Evolutionary conservation across 495 filamentous ascomycete species (phyloP).

Genomic region (Penicillium canescens): DNA sequence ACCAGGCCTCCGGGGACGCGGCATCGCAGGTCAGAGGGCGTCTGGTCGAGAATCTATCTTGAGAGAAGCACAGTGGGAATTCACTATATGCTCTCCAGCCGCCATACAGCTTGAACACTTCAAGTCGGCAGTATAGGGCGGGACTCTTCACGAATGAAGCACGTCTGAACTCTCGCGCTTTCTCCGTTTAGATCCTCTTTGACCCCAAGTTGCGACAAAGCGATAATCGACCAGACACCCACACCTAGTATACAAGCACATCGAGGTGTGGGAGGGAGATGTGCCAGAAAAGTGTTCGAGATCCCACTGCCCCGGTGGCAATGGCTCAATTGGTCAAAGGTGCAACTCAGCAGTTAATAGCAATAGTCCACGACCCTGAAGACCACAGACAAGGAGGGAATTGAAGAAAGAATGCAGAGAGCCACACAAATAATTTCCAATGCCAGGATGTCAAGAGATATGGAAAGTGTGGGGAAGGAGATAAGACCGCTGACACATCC

Average conservation of each 20-base stretch:
- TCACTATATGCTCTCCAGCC: not conserved
- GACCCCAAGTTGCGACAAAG: constrained; percentile 42
- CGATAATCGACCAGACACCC: constrained; percentile 46
- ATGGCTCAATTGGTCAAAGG: constrained; percentile 1
- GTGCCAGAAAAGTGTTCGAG: constrained; percentile 17
- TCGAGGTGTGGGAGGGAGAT: constrained; percentile 42
- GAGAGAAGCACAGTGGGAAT: not conserved
- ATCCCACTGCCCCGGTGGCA: constrained; percentile 18
- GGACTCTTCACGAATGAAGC: constrained; percentile 17
- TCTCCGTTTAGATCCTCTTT: constrained; percentile 33
- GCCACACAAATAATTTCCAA: no score
- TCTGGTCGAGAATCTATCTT: constrained; percentile 2
- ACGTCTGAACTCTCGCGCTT: constrained; percentile 20
- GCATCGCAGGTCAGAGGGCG: constrained; percentile 48
- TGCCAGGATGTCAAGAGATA: no score
- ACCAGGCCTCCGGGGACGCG: constrained; percentile 65
- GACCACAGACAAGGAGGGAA: not conserved
- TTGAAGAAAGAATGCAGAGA: no score
- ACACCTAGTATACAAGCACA: constrained; percentile 42
- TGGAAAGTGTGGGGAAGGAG: constrained; percentile 12
- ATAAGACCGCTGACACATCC: constrained; percentile 25
- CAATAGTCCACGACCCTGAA: not conserved
- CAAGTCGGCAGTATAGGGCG: not conserved
- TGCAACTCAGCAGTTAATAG: no score
- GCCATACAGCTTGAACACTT: not conserved